These are phyloP conservation scores for Nannizzia gypsea DNA, from an alignment of 2,329 filamentous ascomycete species.

Conservation along the genomic window DNA sequence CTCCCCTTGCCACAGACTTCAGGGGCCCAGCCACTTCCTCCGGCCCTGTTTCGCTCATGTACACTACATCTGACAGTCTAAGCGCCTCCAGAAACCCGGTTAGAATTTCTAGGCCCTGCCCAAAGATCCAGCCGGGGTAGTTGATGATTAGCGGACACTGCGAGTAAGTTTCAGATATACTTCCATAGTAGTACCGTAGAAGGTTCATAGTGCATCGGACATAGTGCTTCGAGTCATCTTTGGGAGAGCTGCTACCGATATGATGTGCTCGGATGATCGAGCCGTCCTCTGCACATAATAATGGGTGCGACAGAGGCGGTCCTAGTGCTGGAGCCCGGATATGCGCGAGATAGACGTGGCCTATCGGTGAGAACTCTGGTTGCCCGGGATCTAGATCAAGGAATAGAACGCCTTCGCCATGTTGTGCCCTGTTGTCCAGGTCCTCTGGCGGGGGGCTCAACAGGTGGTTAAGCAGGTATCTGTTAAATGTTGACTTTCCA, in stretches of 20 bases:
- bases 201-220: constrained; percentile 42
- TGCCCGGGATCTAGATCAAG: constrained; percentile 50
- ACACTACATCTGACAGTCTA: constrained; percentile 41
- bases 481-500: constrained; percentile 50
- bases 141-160: constrained; percentile 45
- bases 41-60: constrained; percentile 41
- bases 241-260: constrained; percentile 42
- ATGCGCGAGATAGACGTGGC: constrained; percentile 46
- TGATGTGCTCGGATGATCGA: constrained; percentile 41
- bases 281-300: constrained; percentile 23
- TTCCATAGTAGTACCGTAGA: constrained; percentile 35
- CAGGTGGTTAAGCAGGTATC: constrained; percentile 45
- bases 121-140: constrained; percentile 45
- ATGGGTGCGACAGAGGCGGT: constrained; percentile 45
- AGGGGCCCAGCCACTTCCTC: constrained; percentile 34
- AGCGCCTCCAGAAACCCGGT: constrained; percentile 36
- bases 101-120: constrained; percentile 40
- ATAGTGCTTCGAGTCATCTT: constrained; percentile 48
- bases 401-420: constrained; percentile 38
- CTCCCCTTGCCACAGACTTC: constrained; percentile 26
- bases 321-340: constrained; percentile 42
- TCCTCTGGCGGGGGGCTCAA: constrained; percentile 31
- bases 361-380: constrained; percentile 48
- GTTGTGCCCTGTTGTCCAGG: constrained; percentile 18
- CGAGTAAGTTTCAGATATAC: constrained; percentile 29